Evolutionary conservation across 1,139 yeast species (phyloP), one percentile per base, ranked within the genome.

Genomic region (Candida pseudoviswanathii): DNA sequence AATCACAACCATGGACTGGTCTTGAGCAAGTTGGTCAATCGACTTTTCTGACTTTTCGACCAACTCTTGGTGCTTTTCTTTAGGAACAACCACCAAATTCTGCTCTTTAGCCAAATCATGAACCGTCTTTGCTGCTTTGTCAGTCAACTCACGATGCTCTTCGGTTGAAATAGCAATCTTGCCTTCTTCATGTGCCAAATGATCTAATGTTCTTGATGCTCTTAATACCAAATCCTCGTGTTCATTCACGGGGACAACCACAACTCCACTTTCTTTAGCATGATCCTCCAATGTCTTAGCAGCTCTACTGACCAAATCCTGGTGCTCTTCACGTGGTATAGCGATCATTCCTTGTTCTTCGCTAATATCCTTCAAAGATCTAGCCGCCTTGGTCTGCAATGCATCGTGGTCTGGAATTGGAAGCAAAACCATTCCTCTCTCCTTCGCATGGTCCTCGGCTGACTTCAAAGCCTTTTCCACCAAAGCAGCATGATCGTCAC

Each of bases 361-460:
- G 2, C 64, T 65, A 30, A 43, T 31, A 9, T 47, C 49, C 26
- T 40, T 38, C 31, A 48, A 30, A 3, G 49, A 27, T 30, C 45
- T 40, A 5, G 42, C 26, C 24, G 51, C 51, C 11, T 43, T 34
- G 10, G 5, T 25, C 5, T 38, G 30, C 33, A 49, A 54, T 21
- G 50, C 43, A 4, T 49, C 46, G 30, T 44, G 46, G 2, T 39
- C 43, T 9, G 36, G 39, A 21, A 5, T 22, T 3, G 46, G 21
- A 5, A 51, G 30, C 10, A 48, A 16, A 10, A 41, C 30, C 54
- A 59, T 46, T 8, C 56, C 53, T 16, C 44, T 48, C 24, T 51
- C 54, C 10, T 44, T 40, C 2, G 65, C 65, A n/a, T 51, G 48
- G 3, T 48, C 55, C 41, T 54, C 58, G 7, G 59, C 50, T 5